Evolutionary conservation across 306 rosid genomes (phyloP).

Genomic region (Vigna radiata): DNA sequence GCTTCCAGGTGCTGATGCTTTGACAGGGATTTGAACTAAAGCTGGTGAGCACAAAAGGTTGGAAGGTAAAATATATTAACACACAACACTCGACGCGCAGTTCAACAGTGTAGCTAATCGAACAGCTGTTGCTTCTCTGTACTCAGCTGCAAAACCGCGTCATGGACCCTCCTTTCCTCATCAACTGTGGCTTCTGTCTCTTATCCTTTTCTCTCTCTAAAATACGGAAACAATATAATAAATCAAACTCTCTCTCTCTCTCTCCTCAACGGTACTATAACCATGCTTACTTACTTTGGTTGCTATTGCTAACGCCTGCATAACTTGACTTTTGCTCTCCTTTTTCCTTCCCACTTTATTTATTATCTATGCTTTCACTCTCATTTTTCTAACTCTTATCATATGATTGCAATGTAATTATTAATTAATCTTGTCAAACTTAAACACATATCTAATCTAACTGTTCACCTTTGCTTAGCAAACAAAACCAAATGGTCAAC

Average conservation of each 20-base stretch:
- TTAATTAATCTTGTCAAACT: background rate
- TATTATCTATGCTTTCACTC: background rate
- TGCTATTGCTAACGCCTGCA: constrained; percentile 49
- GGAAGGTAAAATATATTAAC: constrained; percentile 26
- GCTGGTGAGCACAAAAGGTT: constrained; percentile 44
- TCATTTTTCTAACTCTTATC: background rate
- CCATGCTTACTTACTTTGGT: constrained; percentile 21
- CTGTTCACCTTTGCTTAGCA: background rate
- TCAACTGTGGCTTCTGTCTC: constrained; percentile 39
- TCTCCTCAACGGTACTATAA: constrained; percentile 48
- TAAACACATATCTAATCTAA: background rate
- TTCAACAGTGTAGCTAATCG: constrained; percentile 32
- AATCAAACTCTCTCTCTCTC: background rate
- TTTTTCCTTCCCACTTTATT: constrained; percentile 4
- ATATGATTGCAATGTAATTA: constrained; percentile 11
- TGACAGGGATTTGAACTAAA: constrained; percentile 37
- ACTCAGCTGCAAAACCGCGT: constrained; percentile 85
- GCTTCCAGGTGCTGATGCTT: constrained; percentile 53
- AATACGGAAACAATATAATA: background rate
- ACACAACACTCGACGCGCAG: constrained; percentile 46
- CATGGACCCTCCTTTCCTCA: constrained; percentile 50
- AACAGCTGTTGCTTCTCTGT: constrained; percentile 87
- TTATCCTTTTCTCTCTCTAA: constrained; percentile 31
- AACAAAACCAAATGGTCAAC: background rate
- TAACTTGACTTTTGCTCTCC: constrained; percentile 58